Percentiles rank a stretch among this genome's conserved stretches.
These are phyloP conservation scores for Mycena citricolor DNA, from an alignment of 1,284 basidiomycete genomes.

Conservation along the genomic window DNA sequence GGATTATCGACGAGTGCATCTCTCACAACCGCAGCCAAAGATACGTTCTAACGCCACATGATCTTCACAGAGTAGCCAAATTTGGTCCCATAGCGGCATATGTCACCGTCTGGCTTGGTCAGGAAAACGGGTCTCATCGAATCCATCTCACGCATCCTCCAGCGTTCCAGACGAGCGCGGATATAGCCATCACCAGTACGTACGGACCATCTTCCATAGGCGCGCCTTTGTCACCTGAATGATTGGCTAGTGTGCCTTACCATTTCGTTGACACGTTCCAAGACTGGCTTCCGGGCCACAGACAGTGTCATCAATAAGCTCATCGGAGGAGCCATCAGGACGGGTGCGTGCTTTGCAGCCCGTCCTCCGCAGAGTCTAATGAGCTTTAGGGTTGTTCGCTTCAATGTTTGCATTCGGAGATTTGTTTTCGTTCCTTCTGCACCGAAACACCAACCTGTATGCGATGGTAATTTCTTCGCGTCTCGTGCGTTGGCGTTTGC, in stretches of 20 bases:
- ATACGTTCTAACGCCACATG: constrained; percentile 3
- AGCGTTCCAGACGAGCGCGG: constrained; percentile 39
- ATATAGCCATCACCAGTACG: constrained; percentile 42
- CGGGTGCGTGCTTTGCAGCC: not conserved
- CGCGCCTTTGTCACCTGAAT: not conserved
- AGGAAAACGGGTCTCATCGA: too few species aligned
- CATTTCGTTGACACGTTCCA: constrained; percentile 35
- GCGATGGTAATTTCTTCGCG: too few species aligned
- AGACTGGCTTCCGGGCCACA: constrained; percentile 45
- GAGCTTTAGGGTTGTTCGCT: constrained; percentile 2
- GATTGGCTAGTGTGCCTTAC: constrained; percentile 32
- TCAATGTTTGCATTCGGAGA: constrained; percentile 11
- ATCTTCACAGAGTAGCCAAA: constrained; percentile 28
- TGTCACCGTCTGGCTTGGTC: constrained; percentile 42
- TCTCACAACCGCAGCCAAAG: not conserved
- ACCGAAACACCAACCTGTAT: constrained; percentile 8
- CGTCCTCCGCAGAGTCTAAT: too few species aligned
- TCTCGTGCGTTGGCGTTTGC: too few species aligned
- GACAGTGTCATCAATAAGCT: constrained; percentile 44
- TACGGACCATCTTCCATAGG: not conserved
- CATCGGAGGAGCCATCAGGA: constrained; percentile 10
- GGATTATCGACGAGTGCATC: constrained; percentile 38
- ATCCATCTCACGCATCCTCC: too few species aligned
- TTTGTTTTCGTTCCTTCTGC: constrained; percentile 11
- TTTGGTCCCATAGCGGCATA: constrained; percentile 27